Evolutionary conservation across 1,284 basidiomycete genomes (phyloP), one percentile per base, ranked within the genome.

Genomic region (Bjerkandera adusta): DNA sequence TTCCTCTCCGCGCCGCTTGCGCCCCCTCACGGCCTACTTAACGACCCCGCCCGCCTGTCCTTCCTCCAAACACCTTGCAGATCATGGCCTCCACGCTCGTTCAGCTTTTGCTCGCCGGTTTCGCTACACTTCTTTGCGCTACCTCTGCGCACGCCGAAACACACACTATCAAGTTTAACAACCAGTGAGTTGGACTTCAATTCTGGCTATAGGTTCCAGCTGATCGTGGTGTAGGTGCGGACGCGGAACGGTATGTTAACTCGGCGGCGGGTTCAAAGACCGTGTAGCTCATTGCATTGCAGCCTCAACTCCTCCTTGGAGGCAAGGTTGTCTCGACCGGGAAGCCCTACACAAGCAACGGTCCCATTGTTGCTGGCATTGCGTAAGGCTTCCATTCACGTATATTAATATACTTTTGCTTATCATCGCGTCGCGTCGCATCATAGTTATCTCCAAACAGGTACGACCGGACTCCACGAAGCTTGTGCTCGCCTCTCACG

Each of bases 151-250:
- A 52, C 11, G 66, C 68, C 5, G 69, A 71, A 49, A 48, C 57
- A 13, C 69, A 71, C 52, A 70, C 62, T 34, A 56, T 71, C 41
- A 51, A 56, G 12, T 70, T 70, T 36, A 48, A 62, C 30, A 71
- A 71, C 57, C 53, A 62, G 68, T 70, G 39, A 43, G 63, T 60
- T 12, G 16, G 26, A 27, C 20, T 12, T 12, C 30, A 12, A 30
- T 29, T 22, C 22, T 45, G 36, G 42, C 21, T 10, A 13, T 29
- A 12, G 33, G 27, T 30, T 27, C 20, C 24, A 12, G 16, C 12
- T 20, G 13, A 20, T 21, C 26, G 8, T 8, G 24, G 18, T 20
- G 13, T 40, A 68, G 69, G 47, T 71, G 69, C 53, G 69, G 68
- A 18, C 52, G 50, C 24, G 69, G 69, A 41, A 68, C 65, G 50